Evolutionary conservation across 2,329 filamentous ascomycete species (phyloP).

Genomic region (Phaeosphaeria sp.): DNA sequence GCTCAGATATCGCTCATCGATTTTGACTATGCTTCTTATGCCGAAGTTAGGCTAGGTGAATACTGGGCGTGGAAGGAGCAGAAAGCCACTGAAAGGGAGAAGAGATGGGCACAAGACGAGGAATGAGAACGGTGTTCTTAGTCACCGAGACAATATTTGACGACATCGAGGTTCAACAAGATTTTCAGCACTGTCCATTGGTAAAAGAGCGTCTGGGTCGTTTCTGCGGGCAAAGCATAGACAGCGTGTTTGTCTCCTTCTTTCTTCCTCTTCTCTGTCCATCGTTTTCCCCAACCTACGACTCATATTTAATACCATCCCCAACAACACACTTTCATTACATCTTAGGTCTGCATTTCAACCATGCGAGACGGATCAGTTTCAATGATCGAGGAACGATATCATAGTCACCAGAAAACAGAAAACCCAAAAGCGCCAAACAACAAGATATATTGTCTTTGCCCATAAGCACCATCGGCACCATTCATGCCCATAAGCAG

Average conservation of each 20-base stretch:
- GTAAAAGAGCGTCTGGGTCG: neutral
- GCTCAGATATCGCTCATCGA: slow-evolving; percentile 93
- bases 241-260: neutral
- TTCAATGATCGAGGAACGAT: neutral
- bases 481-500: neutral
- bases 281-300: neutral
- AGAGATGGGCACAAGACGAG: slow-evolving; percentile 73
- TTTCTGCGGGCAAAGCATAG: neutral
- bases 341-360: slow-evolving; percentile 2
- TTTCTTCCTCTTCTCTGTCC: neutral
- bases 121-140: neutral
- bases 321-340: neutral
- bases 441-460: neutral
- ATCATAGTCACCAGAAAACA: neutral
- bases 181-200: neutral
- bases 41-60: slow-evolving; percentile 83
- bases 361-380: slow-evolving; percentile 1
- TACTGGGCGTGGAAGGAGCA: slow-evolving; percentile 89
- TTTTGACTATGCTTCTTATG: slow-evolving; percentile 94
- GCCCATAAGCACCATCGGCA: neutral
- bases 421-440: neutral
- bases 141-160: neutral
- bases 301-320: neutral
- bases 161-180: neutral
- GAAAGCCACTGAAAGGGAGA: slow-evolving; percentile 76